phyloP scores from a whole-genome alignment of 2,329 filamentous ascomycete genomes.

The Ceratocystis diversiconidia region DNA sequence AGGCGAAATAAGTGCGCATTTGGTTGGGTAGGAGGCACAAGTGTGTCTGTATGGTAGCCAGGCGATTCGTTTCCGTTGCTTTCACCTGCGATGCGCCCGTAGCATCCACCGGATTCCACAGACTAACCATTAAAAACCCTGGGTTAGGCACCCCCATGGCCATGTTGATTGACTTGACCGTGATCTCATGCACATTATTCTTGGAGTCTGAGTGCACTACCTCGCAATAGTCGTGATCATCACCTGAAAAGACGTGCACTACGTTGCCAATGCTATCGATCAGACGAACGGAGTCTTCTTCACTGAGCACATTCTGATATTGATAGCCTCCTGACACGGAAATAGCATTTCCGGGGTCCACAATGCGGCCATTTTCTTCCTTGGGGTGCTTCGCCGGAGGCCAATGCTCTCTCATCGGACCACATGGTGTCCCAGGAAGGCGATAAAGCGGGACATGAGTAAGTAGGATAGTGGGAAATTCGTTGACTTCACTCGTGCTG shows the following conservation, averaged over 20 bases:
- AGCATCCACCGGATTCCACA: slow-evolving; percentile 76
- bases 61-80: slow-evolving; percentile 22
- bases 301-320: slow-evolving; percentile 85
- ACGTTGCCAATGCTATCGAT: slow-evolving; percentile 69
- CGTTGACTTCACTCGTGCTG: slow-evolving; percentile 35
- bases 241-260: slow-evolving; percentile 77
- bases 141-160: slow-evolving; percentile 87
- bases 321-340: slow-evolving; percentile 70
- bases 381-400: slow-evolving; percentile 49
- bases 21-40: slow-evolving; percentile 86
- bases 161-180: slow-evolving; percentile 89
- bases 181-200: slow-evolving; percentile 62
- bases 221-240: slow-evolving; percentile 97
- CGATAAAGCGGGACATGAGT: slow-evolving; percentile 86
- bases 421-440: slow-evolving; percentile 69
- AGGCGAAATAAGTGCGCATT: slow-evolving; percentile 67
- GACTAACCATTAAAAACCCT: slow-evolving; percentile 72
- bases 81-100: slow-evolving; percentile 9
- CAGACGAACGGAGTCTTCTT: slow-evolving; percentile 60
- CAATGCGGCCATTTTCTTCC: slow-evolving; percentile 18
- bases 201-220: slow-evolving; percentile 60
- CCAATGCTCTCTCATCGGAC: slow-evolving; percentile 70
- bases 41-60: slow-evolving; percentile 65
- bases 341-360: slow-evolving; percentile 64
- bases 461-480: slow-evolving; percentile 77